phyloP scores from a whole-genome alignment of 352 stramenopile genomes.

The Phytophthora fragariaefolia region DNA sequence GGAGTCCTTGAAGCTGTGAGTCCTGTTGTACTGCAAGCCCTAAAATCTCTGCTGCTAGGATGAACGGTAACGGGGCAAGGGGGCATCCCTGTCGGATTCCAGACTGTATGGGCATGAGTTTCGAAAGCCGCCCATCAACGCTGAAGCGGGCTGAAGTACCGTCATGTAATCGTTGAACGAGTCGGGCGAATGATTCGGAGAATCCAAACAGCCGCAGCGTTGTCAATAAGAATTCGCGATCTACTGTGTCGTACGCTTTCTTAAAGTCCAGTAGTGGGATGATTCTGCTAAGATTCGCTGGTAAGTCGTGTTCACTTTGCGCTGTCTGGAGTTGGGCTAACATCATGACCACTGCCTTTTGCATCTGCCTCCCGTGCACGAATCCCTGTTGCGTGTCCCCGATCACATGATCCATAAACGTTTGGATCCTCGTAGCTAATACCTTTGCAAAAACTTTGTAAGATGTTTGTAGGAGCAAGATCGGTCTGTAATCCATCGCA shows the following conservation, averaged over 20 bases:
- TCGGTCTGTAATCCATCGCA: background rate
- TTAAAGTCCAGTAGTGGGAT: background rate
- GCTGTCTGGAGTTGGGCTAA: background rate
- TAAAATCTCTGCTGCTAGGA: background rate
- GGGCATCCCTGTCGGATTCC: background rate
- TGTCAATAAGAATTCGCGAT: background rate
- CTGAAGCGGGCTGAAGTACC: background rate
- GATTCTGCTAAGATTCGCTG: background rate
- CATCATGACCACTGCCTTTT: slow-evolving; percentile 3
- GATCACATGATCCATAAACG: background rate
- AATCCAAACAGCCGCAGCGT: background rate
- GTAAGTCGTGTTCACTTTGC: background rate
- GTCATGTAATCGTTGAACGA: background rate
- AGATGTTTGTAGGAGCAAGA: background rate
- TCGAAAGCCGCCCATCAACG: background rate
- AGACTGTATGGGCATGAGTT: background rate
- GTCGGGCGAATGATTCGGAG: background rate
- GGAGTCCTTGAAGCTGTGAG: background rate
- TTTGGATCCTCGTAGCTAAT: background rate
- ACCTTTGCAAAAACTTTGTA: background rate
- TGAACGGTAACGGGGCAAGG: background rate
- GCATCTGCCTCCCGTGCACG: background rate
- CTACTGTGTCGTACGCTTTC: background rate
- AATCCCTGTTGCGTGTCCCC: background rate
- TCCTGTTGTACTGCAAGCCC: background rate